Percentiles rank a stretch among this genome's conserved stretches.
Conservation (phyloP, 2,329 filamentous ascomycete genomes). For the Colletotrichum costaricense region DNA sequence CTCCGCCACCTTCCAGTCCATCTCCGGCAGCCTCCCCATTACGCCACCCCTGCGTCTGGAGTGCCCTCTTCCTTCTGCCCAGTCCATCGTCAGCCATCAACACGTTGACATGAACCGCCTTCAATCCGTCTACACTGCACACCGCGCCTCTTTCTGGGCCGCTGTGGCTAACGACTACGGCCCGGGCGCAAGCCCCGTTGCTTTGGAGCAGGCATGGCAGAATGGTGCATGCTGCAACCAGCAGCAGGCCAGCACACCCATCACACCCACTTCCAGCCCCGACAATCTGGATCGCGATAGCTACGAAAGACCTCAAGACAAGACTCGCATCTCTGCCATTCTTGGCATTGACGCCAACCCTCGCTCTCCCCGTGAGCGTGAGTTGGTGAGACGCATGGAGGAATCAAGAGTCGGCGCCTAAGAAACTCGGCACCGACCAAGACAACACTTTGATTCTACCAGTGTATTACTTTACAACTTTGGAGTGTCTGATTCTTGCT, state of each 20-base stretch:
- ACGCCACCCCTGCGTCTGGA: constrained; percentile 68
- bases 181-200: constrained; percentile 67
- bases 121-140: constrained; percentile 75
- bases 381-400: constrained; percentile 67
- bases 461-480: constrained; percentile 35
- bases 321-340: constrained; percentile 72
- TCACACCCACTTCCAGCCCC: constrained; percentile 65
- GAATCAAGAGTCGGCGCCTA: constrained; percentile 54
- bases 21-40: constrained; percentile 42
- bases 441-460: constrained; percentile 39
- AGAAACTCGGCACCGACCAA: constrained; percentile 37
- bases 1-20: constrained; percentile 49
- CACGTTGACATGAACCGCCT: constrained; percentile 75
- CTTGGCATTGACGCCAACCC: constrained; percentile 70
- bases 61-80: constrained; percentile 59
- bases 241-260: constrained; percentile 55
- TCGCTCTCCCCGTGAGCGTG: constrained; percentile 66
- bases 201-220: constrained; percentile 79
- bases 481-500: constrained; percentile 25
- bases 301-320: constrained; percentile 58
- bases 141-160: constrained; percentile 79
- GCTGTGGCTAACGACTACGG: constrained; percentile 80
- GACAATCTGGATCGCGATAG: constrained; percentile 55
- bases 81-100: constrained; percentile 47
- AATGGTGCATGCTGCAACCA: constrained; percentile 56